A percentile compares a stretch with the other conserved stretches of the same genome.
Conservation (phyloP, 2,329 filamentous ascomycete genomes). For the Moelleriella libera region DNA sequence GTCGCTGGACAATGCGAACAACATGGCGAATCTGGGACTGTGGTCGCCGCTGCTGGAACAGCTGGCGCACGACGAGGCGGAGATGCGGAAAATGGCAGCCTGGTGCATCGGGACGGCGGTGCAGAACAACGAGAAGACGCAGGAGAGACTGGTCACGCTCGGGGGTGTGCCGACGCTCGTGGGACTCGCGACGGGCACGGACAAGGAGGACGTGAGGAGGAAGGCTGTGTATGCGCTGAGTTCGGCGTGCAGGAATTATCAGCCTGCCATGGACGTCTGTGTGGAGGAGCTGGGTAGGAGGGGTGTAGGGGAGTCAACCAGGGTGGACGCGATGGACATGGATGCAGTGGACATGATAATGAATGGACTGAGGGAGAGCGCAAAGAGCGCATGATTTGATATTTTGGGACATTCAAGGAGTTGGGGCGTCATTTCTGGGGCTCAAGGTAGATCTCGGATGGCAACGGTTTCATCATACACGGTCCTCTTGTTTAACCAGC, state of each 20-base stretch:
- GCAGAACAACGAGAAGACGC: slow-evolving; percentile 81
- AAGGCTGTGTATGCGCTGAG: slow-evolving; percentile 88
- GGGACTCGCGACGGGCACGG: slow-evolving; percentile 29
- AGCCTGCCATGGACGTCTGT: slow-evolving; percentile 62
- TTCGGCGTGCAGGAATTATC: slow-evolving; percentile 76
- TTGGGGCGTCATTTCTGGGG: neutral
- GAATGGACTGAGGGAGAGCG: slow-evolving; percentile 45
- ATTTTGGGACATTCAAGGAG: neutral
- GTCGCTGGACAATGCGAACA: slow-evolving; percentile 92
- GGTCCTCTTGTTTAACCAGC: too few species aligned
- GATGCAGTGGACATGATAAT: slow-evolving; percentile 68
- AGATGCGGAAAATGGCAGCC: slow-evolving; percentile 74
- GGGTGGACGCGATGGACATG: slow-evolving; percentile 78
- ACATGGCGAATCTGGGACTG: slow-evolving; percentile 62
- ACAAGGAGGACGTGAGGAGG: slow-evolving; percentile 52
- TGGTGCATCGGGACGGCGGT: slow-evolving; percentile 92
- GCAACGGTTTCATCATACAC: too few species aligned
- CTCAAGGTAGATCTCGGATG: neutral
- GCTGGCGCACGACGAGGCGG: slow-evolving; percentile 52
- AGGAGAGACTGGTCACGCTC: slow-evolving; percentile 51
- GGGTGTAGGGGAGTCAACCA: slow-evolving; percentile 32
- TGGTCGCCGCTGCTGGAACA: slow-evolving; percentile 70
- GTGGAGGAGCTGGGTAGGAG: slow-evolving; percentile 44
- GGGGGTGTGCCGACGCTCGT: slow-evolving; percentile 62
- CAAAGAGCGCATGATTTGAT: slow-evolving; percentile 21